Evolutionary conservation across 1,284 basidiomycete genomes (phyloP).

Genomic region (Cutaneotrichosporon sp.): DNA sequence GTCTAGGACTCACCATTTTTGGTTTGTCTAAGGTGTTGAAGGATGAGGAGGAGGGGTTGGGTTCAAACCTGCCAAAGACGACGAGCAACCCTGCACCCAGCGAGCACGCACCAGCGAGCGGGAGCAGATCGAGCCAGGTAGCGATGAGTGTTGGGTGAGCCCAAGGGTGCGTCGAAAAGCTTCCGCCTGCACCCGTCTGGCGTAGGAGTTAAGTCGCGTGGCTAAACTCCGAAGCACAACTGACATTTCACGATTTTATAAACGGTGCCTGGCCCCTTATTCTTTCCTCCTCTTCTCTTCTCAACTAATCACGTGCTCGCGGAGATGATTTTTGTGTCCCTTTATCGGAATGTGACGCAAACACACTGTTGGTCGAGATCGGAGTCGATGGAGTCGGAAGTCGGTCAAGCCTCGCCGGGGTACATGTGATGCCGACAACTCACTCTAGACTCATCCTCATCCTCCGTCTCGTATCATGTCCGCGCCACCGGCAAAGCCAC

Average conservation of each 20-base stretch:
- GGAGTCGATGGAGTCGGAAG: not conserved
- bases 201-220: too few species aligned
- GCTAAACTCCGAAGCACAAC: too few species aligned
- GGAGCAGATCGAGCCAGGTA: too few species aligned
- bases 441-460: not conserved
- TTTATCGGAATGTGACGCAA: slow-evolving; percentile 1
- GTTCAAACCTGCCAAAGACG: not conserved
- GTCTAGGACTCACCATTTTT: slow-evolving; percentile 37
- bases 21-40: slow-evolving; percentile 20
- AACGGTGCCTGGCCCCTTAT: too few species aligned
- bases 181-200: too few species aligned
- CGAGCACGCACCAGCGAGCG: not conserved
- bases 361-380: too few species aligned
- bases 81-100: not conserved
- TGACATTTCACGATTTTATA: too few species aligned
- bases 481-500: not conserved
- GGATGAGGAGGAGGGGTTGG: slow-evolving; percentile 17
- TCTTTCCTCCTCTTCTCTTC: too few species aligned
- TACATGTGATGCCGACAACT: not conserved
- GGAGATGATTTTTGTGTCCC: not conserved
- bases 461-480: slow-evolving; percentile 5
- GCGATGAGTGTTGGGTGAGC: too few species aligned
- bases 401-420: too few species aligned
- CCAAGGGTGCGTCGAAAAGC: too few species aligned
- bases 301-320: too few species aligned